phyloP scores from a whole-genome alignment of 2,329 filamentous ascomycete genomes.

The Eurotiales sp. region DNA sequence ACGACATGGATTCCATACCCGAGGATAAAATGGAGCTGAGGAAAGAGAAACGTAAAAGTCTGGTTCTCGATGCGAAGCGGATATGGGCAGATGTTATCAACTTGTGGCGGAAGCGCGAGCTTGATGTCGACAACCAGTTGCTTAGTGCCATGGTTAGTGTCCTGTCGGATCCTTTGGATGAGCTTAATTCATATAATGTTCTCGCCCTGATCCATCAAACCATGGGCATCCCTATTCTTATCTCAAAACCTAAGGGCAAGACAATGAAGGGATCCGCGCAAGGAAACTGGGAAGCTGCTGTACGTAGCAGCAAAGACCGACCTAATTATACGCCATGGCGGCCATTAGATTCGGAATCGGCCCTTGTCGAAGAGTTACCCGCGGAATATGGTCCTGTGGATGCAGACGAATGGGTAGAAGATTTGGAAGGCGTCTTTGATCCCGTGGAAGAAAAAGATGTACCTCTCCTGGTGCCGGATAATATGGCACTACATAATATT shows the following conservation, averaged over 20 bases:
- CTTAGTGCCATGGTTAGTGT: slow-evolving; percentile 77
- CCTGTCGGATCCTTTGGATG: slow-evolving; percentile 60
- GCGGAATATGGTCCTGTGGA: neutral
- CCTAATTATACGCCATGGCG: slow-evolving; percentile 18
- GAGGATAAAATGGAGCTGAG: slow-evolving; percentile 26
- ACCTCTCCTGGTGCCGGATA: slow-evolving; percentile 46
- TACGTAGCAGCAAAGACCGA: slow-evolving; percentile 18
- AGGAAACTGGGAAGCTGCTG: slow-evolving; percentile 10
- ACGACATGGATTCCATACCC: slow-evolving; percentile 28
- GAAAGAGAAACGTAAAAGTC: slow-evolving; percentile 27
- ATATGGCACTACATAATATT: slow-evolving; percentile 63
- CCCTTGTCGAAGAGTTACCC: neutral
- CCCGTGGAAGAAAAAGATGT: slow-evolving; percentile 21
- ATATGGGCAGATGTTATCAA: slow-evolving; percentile 77
- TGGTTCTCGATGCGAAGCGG: slow-evolving; percentile 63
- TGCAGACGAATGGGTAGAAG: slow-evolving; percentile 19
- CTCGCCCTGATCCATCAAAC: slow-evolving; percentile 76
- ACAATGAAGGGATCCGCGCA: slow-evolving; percentile 7
- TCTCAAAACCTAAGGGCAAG: slow-evolving; percentile 21
- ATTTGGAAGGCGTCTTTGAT: slow-evolving; percentile 35
- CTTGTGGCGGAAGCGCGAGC: slow-evolving; percentile 68
- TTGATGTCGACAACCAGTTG: slow-evolving; percentile 73
- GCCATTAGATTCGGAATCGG: neutral
- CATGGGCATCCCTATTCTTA: slow-evolving; percentile 62
- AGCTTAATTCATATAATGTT: slow-evolving; percentile 65